Evolutionary conservation across 2,329 filamentous ascomycete species (phyloP).

Genomic region (Fusarium subglutinans): DNA sequence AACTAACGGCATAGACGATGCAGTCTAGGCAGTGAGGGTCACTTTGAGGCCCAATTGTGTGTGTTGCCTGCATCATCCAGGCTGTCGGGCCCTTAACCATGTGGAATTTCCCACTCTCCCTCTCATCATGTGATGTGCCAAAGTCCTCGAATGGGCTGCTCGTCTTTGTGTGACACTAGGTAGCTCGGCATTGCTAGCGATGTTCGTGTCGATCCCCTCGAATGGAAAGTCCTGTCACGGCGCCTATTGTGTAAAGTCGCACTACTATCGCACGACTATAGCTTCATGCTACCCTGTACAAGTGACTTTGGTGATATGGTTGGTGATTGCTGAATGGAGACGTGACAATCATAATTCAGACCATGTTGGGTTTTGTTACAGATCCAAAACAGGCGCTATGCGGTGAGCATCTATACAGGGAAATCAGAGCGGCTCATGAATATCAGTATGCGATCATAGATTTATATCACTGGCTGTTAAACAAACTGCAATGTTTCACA

Average conservation of each 20-base stretch:
- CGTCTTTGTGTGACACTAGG: conserved; percentile 24
- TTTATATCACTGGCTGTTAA: not conserved
- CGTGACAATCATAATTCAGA: conserved; percentile 24
- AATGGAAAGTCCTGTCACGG: conserved; percentile 25
- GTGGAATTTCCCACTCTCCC: conserved; percentile 10
- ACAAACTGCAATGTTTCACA: not conserved
- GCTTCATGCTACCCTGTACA: conserved; percentile 21
- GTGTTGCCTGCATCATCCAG: conserved; percentile 26
- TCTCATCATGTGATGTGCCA: conserved; percentile 32
- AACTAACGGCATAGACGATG: conserved; percentile 8
- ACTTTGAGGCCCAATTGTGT: conserved; percentile 36
- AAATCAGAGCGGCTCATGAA: not conserved
- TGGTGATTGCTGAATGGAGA: conserved; percentile 18
- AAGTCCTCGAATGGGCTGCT: conserved; percentile 28
- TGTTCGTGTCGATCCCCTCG: conserved; percentile 6
- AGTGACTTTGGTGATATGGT: conserved; percentile 26
- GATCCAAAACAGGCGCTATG: conserved; percentile 9
- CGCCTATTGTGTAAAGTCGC: conserved; percentile 28
- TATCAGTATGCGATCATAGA: not conserved
- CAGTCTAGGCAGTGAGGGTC: not conserved
- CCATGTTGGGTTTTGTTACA: not conserved
- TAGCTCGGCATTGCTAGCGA: conserved; percentile 12
- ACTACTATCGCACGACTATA: conserved; percentile 34
- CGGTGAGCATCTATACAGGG: conserved; percentile 6
- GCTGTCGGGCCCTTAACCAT: conserved; percentile 25